A percentile compares a stretch with the other conserved stretches of the same genome.
Evolutionary conservation across 2,329 filamentous ascomycete species (phyloP).

Genomic region (Phaeosphaeria sp.): DNA sequence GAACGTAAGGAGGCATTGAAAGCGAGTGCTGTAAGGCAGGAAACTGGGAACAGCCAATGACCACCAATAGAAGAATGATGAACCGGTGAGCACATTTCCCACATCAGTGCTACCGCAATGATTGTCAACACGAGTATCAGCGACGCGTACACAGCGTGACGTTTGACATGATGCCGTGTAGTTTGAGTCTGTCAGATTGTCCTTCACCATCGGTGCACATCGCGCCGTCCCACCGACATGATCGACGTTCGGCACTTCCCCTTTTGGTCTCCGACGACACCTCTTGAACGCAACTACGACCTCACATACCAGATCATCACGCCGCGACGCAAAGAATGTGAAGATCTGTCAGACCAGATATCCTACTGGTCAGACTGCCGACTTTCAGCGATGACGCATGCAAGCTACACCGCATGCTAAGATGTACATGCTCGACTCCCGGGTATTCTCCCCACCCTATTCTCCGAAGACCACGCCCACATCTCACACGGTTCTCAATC

Average conservation of each 20-base stretch:
- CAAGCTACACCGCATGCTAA: slow-evolving; percentile 10
- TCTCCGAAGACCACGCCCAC: slow-evolving; percentile 16
- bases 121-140: background rate
- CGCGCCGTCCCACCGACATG: background rate
- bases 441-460: slow-evolving; percentile 27
- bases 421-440: slow-evolving; percentile 6
- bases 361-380: background rate
- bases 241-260: background rate
- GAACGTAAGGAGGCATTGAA: background rate
- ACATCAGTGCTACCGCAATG: background rate
- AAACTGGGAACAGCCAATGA: background rate
- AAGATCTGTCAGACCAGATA: background rate
- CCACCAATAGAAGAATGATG: background rate
- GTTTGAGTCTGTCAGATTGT: background rate
- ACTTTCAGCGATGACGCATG: slow-evolving; percentile 2
- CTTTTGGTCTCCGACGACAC: background rate
- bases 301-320: background rate
- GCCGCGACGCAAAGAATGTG: background rate
- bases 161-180: background rate
- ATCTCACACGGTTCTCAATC: background rate
- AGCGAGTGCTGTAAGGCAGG: background rate
- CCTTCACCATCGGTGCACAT: background rate
- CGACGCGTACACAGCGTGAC: slow-evolving; percentile 5
- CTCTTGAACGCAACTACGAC: too few relatives aligned
- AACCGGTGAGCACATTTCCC: background rate